Conservation (phyloP, 345 rosid genomes). For the Melaleuca alternifolia region DNA sequence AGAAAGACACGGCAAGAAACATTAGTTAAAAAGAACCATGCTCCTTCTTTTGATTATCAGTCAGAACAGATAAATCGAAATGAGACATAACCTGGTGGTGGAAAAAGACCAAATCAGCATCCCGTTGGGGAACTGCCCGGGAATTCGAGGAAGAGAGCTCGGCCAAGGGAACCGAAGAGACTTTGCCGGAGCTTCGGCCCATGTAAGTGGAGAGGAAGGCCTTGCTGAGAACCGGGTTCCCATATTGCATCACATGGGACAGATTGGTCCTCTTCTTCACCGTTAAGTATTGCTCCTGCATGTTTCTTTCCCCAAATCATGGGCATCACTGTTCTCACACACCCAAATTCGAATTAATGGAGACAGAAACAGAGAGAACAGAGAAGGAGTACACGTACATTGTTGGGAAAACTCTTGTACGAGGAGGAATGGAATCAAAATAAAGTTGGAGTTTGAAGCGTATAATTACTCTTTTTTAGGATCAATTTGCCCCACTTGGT, state of each 20-base stretch:
- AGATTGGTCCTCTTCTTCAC: conserved; percentile 31
- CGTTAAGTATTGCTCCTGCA: conserved; percentile 32
- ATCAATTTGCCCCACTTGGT: no score
- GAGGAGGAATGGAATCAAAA: no score
- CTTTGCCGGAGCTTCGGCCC: conserved; percentile 19
- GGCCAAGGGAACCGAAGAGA: conserved; percentile 8
- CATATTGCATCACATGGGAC: conserved; percentile 59
- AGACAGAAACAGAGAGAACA: not conserved
- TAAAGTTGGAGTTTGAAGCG: no score
- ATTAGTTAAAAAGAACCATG: not conserved
- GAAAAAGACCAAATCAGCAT: conserved; percentile 32
- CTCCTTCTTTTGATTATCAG: not conserved
- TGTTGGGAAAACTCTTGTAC: no score
- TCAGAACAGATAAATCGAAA: not conserved
- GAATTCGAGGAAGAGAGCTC: not conserved
- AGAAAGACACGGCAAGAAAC: not conserved
- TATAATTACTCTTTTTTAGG: no score
- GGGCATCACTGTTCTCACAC: conserved; percentile 26
- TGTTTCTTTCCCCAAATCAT: conserved; percentile 43
- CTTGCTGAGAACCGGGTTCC: conserved; percentile 11
- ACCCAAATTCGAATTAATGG: not conserved
- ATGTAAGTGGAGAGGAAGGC: conserved; percentile 25
- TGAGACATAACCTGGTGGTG: not conserved
- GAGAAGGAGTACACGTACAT: no score
- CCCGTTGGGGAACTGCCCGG: conserved; percentile 11